Conservation (phyloP, 257 asterid species). For the Nicotiana obtusifolia region DNA sequence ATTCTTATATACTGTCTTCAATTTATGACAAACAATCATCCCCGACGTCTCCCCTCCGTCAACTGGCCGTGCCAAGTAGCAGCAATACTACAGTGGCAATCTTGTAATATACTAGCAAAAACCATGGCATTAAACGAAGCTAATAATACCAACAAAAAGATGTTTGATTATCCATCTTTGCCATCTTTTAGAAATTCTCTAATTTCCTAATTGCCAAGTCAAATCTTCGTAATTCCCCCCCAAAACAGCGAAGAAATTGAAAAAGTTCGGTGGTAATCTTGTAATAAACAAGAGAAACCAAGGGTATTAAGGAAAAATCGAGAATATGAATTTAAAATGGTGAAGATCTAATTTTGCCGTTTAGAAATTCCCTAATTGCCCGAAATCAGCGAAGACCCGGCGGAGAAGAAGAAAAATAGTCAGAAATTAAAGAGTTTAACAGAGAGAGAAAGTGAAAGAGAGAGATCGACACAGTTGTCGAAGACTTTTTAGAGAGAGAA, state of each 20-base stretch:
- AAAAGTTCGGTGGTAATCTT: slow-evolving; percentile 25
- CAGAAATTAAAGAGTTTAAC: slow-evolving; percentile 10
- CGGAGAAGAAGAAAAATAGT: slow-evolving; percentile 27
- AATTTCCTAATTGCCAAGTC: too few species aligned
- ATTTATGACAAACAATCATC: slow-evolving; percentile 30
- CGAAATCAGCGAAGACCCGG: slow-evolving; percentile 23
- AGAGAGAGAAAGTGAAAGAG: slow-evolving; percentile 11
- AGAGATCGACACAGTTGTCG: slow-evolving; percentile 32
- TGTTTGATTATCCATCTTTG: slow-evolving; percentile 12
- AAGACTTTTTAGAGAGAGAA: slow-evolving; percentile 17
- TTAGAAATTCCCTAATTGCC: slow-evolving; percentile 30
- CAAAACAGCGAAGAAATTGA: slow-evolving; percentile 7
- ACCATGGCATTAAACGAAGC: not conserved
- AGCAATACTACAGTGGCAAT: not conserved
- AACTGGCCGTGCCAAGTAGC: not conserved
- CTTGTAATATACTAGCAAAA: not conserved
- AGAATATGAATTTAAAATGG: slow-evolving; percentile 24
- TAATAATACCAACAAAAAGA: slow-evolving; percentile 7
- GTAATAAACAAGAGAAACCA: slow-evolving; percentile 17
- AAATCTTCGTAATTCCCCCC: slow-evolving; percentile 17
- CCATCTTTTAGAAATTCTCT: too few species aligned
- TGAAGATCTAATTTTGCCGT: slow-evolving; percentile 50
- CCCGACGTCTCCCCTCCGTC: slow-evolving; percentile 15
- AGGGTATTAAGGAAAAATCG: slow-evolving; percentile 16
- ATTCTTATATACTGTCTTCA: not conserved